These are phyloP conservation scores for Trichoderma gracile DNA, from an alignment of 2,329 filamentous ascomycete genomes.

Conservation along the genomic window DNA sequence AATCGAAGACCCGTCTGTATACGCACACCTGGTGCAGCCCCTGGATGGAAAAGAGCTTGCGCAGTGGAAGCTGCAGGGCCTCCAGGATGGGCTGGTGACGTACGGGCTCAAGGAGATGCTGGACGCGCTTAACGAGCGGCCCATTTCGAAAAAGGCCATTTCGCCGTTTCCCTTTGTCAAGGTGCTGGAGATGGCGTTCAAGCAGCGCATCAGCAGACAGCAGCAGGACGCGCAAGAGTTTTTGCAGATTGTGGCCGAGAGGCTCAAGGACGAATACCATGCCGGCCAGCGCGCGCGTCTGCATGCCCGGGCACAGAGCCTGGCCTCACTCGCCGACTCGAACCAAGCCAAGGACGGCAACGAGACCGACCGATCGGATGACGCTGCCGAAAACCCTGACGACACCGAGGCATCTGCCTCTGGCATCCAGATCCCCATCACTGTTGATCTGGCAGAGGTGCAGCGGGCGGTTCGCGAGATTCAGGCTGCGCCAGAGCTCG, in stretches of 20 bases:
- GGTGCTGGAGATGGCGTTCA: conserved; percentile 81
- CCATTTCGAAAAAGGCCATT: conserved; percentile 91
- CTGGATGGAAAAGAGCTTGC: conserved; percentile 46
- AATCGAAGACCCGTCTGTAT: conserved; percentile 76
- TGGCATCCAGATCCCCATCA: conserved; percentile 23
- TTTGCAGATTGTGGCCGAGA: conserved; percentile 87
- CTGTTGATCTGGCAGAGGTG: conserved; percentile 12
- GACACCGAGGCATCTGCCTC: conserved; percentile 24
- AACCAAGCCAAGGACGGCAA: conserved; percentile 3
- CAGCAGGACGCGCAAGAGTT: conserved; percentile 99
- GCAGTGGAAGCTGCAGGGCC: conserved; percentile 62
- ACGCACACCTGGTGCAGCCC: conserved; percentile 61
- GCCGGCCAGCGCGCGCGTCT: conserved; percentile 74
- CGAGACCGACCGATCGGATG: conserved; percentile 12
- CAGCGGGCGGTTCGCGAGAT: conserved; percentile 30
- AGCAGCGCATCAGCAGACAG: conserved; percentile 85
- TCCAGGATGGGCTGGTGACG: conserved; percentile 83
- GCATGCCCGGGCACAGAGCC: conserved; percentile 47
- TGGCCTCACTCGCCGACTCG: conserved; percentile 25
- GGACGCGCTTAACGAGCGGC: conserved; percentile 88
- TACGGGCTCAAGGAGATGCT: conserved; percentile 88
- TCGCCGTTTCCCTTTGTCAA: conserved; percentile 82
- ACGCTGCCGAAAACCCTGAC: neutral
- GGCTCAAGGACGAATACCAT: conserved; percentile 91
- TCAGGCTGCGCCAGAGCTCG: conserved; percentile 45